Conservation (phyloP, 2,329 filamentous ascomycete species). For the Didymella lethalis region DNA sequence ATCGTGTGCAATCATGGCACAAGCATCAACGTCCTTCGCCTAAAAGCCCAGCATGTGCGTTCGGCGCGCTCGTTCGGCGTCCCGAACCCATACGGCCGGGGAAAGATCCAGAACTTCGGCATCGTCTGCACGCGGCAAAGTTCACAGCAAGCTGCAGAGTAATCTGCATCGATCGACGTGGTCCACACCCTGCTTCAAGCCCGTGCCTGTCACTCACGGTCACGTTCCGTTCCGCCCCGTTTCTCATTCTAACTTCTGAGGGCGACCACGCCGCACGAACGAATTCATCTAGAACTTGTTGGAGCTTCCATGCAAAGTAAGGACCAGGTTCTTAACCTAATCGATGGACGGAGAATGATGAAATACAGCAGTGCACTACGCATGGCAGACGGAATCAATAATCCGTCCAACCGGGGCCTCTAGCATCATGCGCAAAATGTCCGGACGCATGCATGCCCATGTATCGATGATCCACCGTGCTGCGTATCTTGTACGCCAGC, state of each 20-base stretch:
- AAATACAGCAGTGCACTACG: conserved; percentile 1
- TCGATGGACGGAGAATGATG: conserved; percentile 1
- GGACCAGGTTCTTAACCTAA: background rate
- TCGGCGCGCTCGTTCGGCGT: conserved; percentile 14
- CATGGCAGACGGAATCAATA: conserved; percentile 16
- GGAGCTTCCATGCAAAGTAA: conserved; percentile 4
- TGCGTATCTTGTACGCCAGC: conserved; percentile 13
- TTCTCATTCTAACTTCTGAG: conserved; percentile 11
- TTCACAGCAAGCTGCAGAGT: conserved; percentile 14
- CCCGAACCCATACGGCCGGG: conserved; percentile 18
- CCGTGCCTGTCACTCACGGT: conserved; percentile 19
- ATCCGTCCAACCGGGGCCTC: conserved; percentile 14
- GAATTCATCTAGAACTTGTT: conserved; percentile 3
- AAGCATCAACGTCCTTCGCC: conserved; percentile 8
- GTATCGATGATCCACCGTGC: conserved; percentile 10
- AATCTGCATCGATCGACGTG: conserved; percentile 22
- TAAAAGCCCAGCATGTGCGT: background rate
- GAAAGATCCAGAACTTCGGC: conserved; percentile 20
- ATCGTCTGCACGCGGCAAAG: conserved; percentile 16
- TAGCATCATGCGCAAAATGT: conserved; percentile 14
- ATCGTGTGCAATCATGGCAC: conserved; percentile 10
- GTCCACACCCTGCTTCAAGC: conserved; percentile 10
- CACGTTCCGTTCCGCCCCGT: conserved; percentile 25
- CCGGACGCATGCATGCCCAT: conserved; percentile 12
- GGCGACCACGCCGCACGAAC: conserved; percentile 6